Base-by-base conservation (phyloP, 1,284 basidiomycete species). In the Apiotrichum porosum region DNA sequence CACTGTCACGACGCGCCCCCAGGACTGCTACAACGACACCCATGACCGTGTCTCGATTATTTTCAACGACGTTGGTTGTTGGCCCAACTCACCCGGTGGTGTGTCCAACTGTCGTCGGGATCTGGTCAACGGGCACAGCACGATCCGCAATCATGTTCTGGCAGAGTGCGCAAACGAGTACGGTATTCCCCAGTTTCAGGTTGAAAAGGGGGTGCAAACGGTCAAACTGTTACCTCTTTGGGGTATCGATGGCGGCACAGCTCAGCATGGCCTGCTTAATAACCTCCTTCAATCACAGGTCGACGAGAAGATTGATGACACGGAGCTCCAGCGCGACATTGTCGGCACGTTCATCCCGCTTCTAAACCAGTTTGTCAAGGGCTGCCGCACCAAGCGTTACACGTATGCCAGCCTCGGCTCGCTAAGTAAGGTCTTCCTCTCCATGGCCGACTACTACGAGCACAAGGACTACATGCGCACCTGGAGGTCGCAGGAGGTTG, bases 101-200 rank as follows among this genome's bases (percentile, higher is more conserved):
- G 49, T 51, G 9, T 51, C 49, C 26, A 47, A 46, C 37, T 51
- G 49, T 18, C 49, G 49, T 9, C 49, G 49, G 15, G 49, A 51
- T 24, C 40, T 51, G 9, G 49, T 51, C 35, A 51, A 51, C 37
- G 49, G 45, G 9, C 44, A 47, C 36, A 37, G 19, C 19, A 45
- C 49, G 6, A 51, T 51, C 19, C 44, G 49, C 26, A 47, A 47
- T 31, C 49, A 51, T 33, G 49, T 51, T 15, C 41, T 51, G 8
- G 49, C 49, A 23, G 49, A 51, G 41, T 51, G 44, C 10, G 49
- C 49, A 17, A 51, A 51, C 40, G 49, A 51, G 24, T 51, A 47
- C 19, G 49, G 49, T 13, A 47, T 42, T n/a, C 49, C 49, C 15
- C 36, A 42, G 17, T 51, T 51, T 37, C 49, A 51, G 26, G 43